A percentile compares a stretch with the other conserved stretches of the same genome.
These are phyloP conservation scores for Leccinum boreale DNA, from an alignment of 768 basidiomycete species.

Conservation along the genomic window DNA sequence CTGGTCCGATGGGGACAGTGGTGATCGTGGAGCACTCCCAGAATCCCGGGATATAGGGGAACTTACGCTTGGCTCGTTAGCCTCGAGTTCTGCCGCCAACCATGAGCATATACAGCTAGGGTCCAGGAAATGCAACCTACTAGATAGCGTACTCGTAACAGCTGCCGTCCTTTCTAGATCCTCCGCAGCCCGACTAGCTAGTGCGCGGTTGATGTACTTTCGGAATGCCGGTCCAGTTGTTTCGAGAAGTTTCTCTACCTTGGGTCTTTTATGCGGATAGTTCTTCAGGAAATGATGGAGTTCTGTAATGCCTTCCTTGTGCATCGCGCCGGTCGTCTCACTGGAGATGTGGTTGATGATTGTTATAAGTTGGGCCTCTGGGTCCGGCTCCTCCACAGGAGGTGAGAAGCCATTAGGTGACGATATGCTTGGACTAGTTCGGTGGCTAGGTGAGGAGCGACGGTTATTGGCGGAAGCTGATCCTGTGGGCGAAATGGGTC, in stretches of 20 bases:
- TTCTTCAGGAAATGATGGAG: conserved; percentile 91
- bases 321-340: conserved; percentile 83
- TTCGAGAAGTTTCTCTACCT: conserved; percentile 85
- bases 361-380: conserved; percentile 75
- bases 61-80: conserved; percentile 41
- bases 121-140: conserved; percentile 41
- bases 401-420: conserved; percentile 54
- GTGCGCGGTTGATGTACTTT: conserved; percentile 85
- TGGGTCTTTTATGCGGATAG: conserved; percentile 77
- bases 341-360: conserved; percentile 87
- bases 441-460: conserved; percentile 59
- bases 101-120: conserved; percentile 8
- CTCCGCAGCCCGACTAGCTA: conserved; percentile 85
- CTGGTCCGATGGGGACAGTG: conserved; percentile 31
- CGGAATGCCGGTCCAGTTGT: conserved; percentile 87
- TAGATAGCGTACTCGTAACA: conserved; percentile 80
- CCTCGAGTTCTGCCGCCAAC: conserved; percentile 54
- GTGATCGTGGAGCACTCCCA: conserved; percentile 34
- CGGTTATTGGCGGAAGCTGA: conserved; percentile 53
- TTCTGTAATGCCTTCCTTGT: conserved; percentile 93
- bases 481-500: conserved; percentile 70
- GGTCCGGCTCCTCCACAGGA: conserved; percentile 78
- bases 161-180: conserved; percentile 77
- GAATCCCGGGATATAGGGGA: conserved; percentile 31
- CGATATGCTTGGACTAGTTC: conserved; percentile 65